Evolutionary conservation across 179 eudicot genomes (phyloP).

Genomic region (Vitellaria paradoxa): DNA sequence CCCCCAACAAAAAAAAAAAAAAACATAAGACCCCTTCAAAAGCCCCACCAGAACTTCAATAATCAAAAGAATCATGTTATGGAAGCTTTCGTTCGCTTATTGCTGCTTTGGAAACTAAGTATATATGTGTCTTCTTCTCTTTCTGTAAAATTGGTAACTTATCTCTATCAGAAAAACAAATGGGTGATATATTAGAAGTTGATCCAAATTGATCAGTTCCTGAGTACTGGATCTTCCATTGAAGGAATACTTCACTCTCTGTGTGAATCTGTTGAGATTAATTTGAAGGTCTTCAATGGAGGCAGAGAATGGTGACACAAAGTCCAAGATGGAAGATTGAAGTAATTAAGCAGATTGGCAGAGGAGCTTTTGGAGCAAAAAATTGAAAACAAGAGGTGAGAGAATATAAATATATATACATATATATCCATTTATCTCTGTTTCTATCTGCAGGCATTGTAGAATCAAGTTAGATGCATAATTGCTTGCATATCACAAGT

Average conservation of each 20-base stretch:
- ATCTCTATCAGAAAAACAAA: neutral
- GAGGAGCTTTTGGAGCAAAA: conserved; percentile 77
- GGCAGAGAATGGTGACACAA: conserved; percentile 41
- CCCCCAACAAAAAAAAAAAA: too few relatives aligned
- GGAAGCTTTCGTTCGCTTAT: neutral
- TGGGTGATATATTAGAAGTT: neutral
- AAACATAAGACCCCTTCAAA: neutral
- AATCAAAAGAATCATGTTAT: neutral
- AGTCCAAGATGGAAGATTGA: conserved; percentile 74
- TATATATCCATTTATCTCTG: neutral
- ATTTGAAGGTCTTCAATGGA: conserved; percentile 52
- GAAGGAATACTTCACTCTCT: conserved; percentile 7
- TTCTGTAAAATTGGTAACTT: neutral
- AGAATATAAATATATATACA: neutral
- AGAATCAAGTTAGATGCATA: neutral
- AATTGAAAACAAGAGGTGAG: conserved; percentile 69
- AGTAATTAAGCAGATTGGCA: conserved; percentile 82
- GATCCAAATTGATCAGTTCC: neutral
- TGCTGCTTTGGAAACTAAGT: neutral
- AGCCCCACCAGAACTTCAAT: conserved; percentile 4
- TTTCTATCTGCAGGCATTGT: neutral
- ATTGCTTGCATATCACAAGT: too few relatives aligned
- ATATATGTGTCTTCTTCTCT: neutral
- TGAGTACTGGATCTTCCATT: neutral
- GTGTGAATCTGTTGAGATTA: conserved; percentile 10